A percentile compares a stretch with the other conserved stretches of the same genome.
Conservation (phyloP, 805 yeast species). For the Yarrowia hollandica region DNA sequence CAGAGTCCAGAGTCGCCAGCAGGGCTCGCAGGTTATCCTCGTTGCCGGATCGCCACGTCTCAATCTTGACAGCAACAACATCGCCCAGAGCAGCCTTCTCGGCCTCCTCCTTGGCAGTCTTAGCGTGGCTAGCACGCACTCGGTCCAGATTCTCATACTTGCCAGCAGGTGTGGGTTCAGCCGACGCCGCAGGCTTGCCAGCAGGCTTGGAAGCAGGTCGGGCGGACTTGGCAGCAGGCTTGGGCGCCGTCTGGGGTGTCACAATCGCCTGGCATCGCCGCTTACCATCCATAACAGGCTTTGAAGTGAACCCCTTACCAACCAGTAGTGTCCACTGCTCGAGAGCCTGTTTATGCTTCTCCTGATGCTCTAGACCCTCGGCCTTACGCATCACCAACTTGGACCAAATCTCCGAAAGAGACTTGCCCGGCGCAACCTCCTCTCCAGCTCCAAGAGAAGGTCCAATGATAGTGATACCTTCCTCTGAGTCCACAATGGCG, state of each 20-base stretch:
- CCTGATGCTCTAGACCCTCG: slow-evolving; percentile 80
- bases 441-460: slow-evolving; percentile 45
- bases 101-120: slow-evolving; percentile 52
- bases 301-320: slow-evolving; percentile 64
- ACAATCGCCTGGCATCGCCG: slow-evolving; percentile 70
- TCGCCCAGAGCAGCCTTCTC: slow-evolving; percentile 67
- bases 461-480: slow-evolving; percentile 49
- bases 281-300: slow-evolving; percentile 72
- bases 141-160: slow-evolving; percentile 52
- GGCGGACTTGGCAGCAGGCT: slow-evolving; percentile 31
- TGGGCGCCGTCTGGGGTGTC: slow-evolving; percentile 40
- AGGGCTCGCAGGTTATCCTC: slow-evolving; percentile 79
- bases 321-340: slow-evolving; percentile 61
- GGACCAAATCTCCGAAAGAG: slow-evolving; percentile 67
- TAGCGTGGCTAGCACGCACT: slow-evolving; percentile 50
- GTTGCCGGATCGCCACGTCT: slow-evolving; percentile 70
- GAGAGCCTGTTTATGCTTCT: slow-evolving; percentile 65
- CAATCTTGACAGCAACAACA: slow-evolving; percentile 54
- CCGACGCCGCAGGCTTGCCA: slow-evolving; percentile 31
- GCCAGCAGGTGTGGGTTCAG: slow-evolving; percentile 38
- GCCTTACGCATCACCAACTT: slow-evolving; percentile 72
- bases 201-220: slow-evolving; percentile 25
- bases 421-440: slow-evolving; percentile 51
- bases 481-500: slow-evolving; percentile 50
- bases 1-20: slow-evolving; percentile 62